Evolutionary conservation across 495 filamentous ascomycete species (phyloP), one percentile per base, ranked within the genome.

Genomic region (Penicillium cataractarum): DNA sequence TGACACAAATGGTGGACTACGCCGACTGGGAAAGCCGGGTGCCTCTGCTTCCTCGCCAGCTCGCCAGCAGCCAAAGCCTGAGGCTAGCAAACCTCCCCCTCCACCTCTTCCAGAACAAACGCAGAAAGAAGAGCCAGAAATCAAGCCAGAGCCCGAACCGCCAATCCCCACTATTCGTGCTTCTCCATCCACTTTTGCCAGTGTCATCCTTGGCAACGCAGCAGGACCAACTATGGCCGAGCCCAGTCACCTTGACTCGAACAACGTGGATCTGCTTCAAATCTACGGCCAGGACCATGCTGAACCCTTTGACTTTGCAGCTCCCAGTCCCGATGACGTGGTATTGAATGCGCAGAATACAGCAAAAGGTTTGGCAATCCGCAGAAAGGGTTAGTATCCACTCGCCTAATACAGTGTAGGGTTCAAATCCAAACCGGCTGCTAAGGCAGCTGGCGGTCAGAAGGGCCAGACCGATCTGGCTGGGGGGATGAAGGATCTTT

Each of bases 311-410:
- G 86, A 88, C 56, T 99, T 98, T 80, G 80, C 89, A 86, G 90
- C 84, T 63, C 95, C 95, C 57, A 97, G 94, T 74, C 95, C 95
- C 67, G 95, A 99, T 77, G 96, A 97, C 77, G 80, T 94, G 63
- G 90, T 98, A 60, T 78, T 89, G 42, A 86, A 88, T 73, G 95
- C 95, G 63, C 95, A 97, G 77, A 89, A 81, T 57, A 77, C 76
- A 64, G 78, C 83, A 74, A 95, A 95, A 93, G 89, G 92, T 96
- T 90, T 89, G 80, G 74, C 75, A 69, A 74, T 82, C 76, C 79
- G 76, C 75, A 75, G 69, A 68, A 80, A 79, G 69, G 73, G 70
- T 63, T 76, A 65, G 68, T 67, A 46, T 62, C 55, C 55, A 66
- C 27, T 57, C 66, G 60, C 76, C 76, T 79, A 83, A 80, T 78